Base-by-base conservation (phyloP, 768 basidiomycete species). In the Psilocybe tampanensis region DNA sequence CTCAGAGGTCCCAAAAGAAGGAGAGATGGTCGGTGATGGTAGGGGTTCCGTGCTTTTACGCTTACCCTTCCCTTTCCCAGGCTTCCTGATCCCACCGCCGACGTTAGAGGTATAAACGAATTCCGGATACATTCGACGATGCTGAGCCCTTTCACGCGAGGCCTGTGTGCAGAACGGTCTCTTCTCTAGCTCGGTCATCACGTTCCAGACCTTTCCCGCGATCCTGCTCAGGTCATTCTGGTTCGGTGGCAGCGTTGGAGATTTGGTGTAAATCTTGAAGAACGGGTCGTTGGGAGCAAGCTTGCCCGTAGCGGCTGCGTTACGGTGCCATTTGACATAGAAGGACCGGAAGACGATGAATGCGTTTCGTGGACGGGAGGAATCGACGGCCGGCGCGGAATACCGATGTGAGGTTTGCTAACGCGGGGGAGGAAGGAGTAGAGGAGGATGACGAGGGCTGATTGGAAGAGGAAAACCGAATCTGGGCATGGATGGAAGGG, bases 301-400 rank as follows among this genome's bases (percentile, higher is more conserved):
- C 29, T 9, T 60, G 61, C 24, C 62, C 61, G 8, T 34, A n/a
- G n/a, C 34, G 18, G 12, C 11, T 23, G 59, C 42, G 12, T 56
- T 26, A 47, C 47, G 63, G 47, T 29, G 45, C 42, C 24, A 47
- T 29, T 26, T 51, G 51, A 69, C 69, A 44, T 66, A 58, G 8
- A 34, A 43, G 19, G 72, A 76, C 15, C 75, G 73, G 63, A 72
- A 76, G 54, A 72, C 29, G 49, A 77, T 73, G 58, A 77, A 77
- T 13, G 74, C 69, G 51, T 76, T 76, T 11, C 70, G 68, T 2
- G 74, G 75, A 8, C 75, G 73, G 15, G 70, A 69, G 33, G 75
- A 21, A 2, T 1, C 21, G 4, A 9, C 29, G 9, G 9, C 29
- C 29, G 29, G 29, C 33, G 17, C 34, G 33, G 3, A 19, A 3